Evolutionary conservation across 305 asterid genomes (phyloP).

Genomic region (Plantago lanceolata): DNA sequence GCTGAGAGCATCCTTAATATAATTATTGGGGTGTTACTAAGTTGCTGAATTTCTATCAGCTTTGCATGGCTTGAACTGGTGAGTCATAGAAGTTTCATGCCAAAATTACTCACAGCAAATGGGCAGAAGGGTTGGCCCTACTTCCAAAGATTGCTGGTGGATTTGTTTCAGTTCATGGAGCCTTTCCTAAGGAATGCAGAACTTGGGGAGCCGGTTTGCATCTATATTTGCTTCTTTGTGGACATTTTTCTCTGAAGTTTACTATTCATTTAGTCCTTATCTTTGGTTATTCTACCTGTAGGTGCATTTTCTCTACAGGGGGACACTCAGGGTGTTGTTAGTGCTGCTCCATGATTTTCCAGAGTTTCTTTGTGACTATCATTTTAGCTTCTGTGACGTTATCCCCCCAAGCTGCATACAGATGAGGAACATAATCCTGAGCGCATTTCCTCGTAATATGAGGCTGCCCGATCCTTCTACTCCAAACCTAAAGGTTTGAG

Average conservation of each 20-base stretch:
- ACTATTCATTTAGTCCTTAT: conserved; percentile 8
- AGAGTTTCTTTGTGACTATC: conserved; percentile 96
- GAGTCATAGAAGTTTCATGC: conserved; percentile 98
- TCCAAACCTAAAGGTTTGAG: conserved; percentile 77
- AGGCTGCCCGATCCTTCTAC: conserved; percentile 96
- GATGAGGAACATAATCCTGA: conserved; percentile 88
- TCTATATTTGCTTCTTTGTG: conserved; percentile 11
- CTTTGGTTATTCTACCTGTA: conserved; percentile 24
- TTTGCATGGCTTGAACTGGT: conserved; percentile 97
- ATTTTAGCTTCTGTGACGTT: conserved; percentile 98
- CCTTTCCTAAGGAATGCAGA: conserved; percentile 94
- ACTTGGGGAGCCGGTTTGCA: conserved; percentile 80
- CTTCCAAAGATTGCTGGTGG: conserved; percentile 81
- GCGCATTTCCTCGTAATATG: conserved; percentile 99
- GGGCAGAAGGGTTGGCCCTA: conserved; percentile 96
- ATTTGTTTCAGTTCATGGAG: conserved; percentile 93
- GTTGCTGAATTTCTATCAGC: conserved; percentile 51
- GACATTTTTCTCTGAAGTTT: background rate
- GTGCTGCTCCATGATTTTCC: conserved; percentile 98
- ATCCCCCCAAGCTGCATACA: conserved; percentile 98
- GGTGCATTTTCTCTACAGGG: conserved; percentile 89
- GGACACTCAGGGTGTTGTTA: conserved; percentile 89
- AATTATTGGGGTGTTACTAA: conserved; percentile 28
- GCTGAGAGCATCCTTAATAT: background rate
- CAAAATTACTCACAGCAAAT: conserved; percentile 81